Evolutionary conservation across 108 stramenopile genomes (phyloP).

Genomic region (Cylindrotheca fusiformis): DNA sequence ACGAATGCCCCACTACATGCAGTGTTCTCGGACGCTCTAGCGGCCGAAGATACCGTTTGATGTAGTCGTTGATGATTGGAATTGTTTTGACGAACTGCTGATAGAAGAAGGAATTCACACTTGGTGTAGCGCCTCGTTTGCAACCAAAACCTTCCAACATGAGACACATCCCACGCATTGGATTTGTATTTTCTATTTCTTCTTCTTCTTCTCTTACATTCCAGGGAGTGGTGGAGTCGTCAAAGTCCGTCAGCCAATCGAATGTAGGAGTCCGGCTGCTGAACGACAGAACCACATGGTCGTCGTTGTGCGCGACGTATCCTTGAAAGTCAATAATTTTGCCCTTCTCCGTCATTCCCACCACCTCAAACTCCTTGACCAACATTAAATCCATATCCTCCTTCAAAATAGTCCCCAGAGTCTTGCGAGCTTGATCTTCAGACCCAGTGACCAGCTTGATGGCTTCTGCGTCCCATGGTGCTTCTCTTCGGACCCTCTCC

Average conservation of each 20-base stretch:
- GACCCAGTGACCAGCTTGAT: slow-evolving; percentile 50
- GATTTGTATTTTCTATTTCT: slow-evolving; percentile 30
- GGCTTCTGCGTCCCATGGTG: slow-evolving; percentile 55
- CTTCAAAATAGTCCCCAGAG: slow-evolving; percentile 38
- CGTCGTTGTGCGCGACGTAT: slow-evolving; percentile 65
- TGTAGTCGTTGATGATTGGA: slow-evolving; percentile 37
- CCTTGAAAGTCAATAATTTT: slow-evolving; percentile 53
- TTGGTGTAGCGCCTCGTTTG: slow-evolving; percentile 18
- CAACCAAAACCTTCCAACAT: slow-evolving; percentile 23
- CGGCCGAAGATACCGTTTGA: slow-evolving; percentile 36
- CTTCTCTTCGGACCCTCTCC: slow-evolving; percentile 20
- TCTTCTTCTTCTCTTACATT: slow-evolving; percentile 5
- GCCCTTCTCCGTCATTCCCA: slow-evolving; percentile 21
- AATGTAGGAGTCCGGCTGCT: slow-evolving; percentile 49
- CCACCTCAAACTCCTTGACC: slow-evolving; percentile 37
- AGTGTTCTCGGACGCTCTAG: slow-evolving; percentile 48
- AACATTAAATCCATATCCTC: slow-evolving; percentile 35
- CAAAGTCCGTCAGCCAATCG: slow-evolving; percentile 58
- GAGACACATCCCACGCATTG: slow-evolving; percentile 26
- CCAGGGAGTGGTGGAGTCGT: slow-evolving; percentile 41
- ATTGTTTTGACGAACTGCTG: slow-evolving; percentile 44
- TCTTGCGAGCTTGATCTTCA: slow-evolving; percentile 45
- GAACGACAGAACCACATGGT: slow-evolving; percentile 48
- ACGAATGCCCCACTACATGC: slow-evolving; percentile 52
- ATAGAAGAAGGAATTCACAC: slow-evolving; percentile 62